phyloP scores from a whole-genome alignment of 2,329 filamentous ascomycete species.

The Diaporthe helianthi region DNA sequence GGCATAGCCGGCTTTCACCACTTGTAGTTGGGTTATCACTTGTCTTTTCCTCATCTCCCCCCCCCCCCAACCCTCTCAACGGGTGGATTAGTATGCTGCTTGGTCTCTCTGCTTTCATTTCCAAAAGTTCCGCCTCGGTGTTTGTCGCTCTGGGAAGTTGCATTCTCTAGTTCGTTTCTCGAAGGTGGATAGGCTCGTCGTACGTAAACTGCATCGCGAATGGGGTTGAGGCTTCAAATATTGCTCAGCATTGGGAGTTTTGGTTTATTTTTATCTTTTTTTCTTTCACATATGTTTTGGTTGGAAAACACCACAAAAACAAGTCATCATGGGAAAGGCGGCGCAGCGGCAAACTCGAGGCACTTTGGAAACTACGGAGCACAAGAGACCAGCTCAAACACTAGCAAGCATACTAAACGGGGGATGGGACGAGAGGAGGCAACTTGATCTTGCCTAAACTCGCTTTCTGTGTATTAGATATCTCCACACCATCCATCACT shows the following conservation, averaged over 20 bases:
- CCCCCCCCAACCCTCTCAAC: neutral
- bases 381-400: constrained; percentile 40
- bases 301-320: constrained; percentile 42
- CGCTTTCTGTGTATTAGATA: constrained; percentile 72
- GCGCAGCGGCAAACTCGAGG: constrained; percentile 37
- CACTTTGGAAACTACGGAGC: constrained; percentile 33
- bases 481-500: constrained; percentile 49
- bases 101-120: constrained; percentile 40
- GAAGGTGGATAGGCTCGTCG: constrained; percentile 34
- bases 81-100: constrained; percentile 30
- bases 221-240: constrained; percentile 34
- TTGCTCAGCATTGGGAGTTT: constrained; percentile 34
- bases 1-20: constrained; percentile 64
- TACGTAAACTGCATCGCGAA: constrained; percentile 34
- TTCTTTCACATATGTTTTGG: constrained; percentile 42
- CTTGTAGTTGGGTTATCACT: constrained; percentile 65
- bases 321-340: constrained; percentile 41
- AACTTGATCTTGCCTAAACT: constrained; percentile 55
- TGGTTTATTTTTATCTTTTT: constrained; percentile 40
- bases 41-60: constrained; percentile 35
- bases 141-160: constrained; percentile 36
- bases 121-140: constrained; percentile 36
- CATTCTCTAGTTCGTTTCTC: constrained; percentile 36
- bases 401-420: constrained; percentile 34
- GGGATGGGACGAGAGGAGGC: constrained; percentile 26